Base-by-base conservation (phyloP, 1,139 yeast genomes). In the Suhomyces maxii region DNA sequence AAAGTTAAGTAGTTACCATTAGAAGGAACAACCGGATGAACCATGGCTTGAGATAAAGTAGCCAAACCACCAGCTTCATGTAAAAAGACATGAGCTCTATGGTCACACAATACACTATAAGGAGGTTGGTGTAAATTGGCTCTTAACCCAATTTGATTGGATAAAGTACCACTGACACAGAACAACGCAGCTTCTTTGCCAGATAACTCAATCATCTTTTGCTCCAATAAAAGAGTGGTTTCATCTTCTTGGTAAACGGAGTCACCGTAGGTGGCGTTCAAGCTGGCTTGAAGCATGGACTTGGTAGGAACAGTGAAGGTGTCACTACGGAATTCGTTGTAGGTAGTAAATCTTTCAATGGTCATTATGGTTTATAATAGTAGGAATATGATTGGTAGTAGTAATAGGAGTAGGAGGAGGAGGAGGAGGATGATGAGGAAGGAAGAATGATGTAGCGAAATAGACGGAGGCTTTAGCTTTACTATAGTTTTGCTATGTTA, bases 271-370 rank as follows among this genome's bases (percentile, higher is more conserved):
- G 55, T 67, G 37, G 55, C 44, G 10, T 46, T 39, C 28, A 49
- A 38, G 34, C 49, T 46, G 36, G 89, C 84, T 47, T 74, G 73
- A 41, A 84, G 63, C 97, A 91, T 90, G 42, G 82, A 72, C 46
- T 75, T 76, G 3, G 96, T 86, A 34, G 97, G 98, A 10, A 89
- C 89, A 9, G 97, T 91, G 79, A 91, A 90, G 2, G 97, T 91
- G 64, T 91, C 98, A 63, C 93, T 83, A 64, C 93, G 79, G 63
- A 86, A 83, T 59, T 82, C 87, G 58, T 81, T 81, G 59, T 63
- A 65, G 28, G 78, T 73, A 34, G 71, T 56, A 42, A 59, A 63
- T 30, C 48, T 58, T 59, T 42, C 56, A 34, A 57, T 51, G 11
- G 69, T 65, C 67, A 65, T 65, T 32, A 39, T 35, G 41, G 2